Evolutionary conservation across 2,329 filamentous ascomycete species (phyloP), one percentile per base, ranked within the genome.

Genomic region (Diaporthe australafricana): DNA sequence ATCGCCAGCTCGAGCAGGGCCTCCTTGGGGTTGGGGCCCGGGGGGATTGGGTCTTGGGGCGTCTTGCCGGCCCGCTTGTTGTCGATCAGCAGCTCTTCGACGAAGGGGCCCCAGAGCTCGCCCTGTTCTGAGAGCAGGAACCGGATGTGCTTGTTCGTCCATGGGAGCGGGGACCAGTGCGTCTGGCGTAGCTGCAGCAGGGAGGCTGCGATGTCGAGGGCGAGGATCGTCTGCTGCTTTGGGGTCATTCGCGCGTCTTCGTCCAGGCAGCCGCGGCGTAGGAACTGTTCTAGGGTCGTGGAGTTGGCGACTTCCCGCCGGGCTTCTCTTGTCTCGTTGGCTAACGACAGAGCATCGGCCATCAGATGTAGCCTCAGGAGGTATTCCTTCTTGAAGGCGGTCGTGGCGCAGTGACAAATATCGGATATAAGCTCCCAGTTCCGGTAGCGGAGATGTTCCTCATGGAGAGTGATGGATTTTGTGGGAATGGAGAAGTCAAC

Each of bases 161-260:
- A 56, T 3, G 53, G 32, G 53, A 56, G 17, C 25, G 30, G 32
- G 4, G 32, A 56, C 53, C 30, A 56, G 53, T 32, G 32, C 20
- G 53, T 56, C n/a, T 56, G 32, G n/a, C 53, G 32, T 56, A 56
- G 32, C 53, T 56, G 53, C 53, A 56, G 11, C 32, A 56, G 3
- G 5, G 53, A 56, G 27, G 32, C 53, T 56, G 53, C 53, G 32
- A 56, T 56, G 22, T 56, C 53, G 3, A 56, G 53, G 30, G 53
- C 32, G 5, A 56, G 53, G 12, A 56, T 56, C 20, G 53, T 56
- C 22, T 56, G 53, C 16, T 56, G 53, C 9, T 56, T 56, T 16
- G 53, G 53, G 6, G 53, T 56, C 53, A 56, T 56, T 7, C 53
- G 53, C 9, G 53, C 53, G 2, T 56, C 53, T 56, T 56, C 53